These are phyloP conservation scores for Diaporthe australafricana DNA, from an alignment of 2,329 filamentous ascomycete species.

Conservation along the genomic window DNA sequence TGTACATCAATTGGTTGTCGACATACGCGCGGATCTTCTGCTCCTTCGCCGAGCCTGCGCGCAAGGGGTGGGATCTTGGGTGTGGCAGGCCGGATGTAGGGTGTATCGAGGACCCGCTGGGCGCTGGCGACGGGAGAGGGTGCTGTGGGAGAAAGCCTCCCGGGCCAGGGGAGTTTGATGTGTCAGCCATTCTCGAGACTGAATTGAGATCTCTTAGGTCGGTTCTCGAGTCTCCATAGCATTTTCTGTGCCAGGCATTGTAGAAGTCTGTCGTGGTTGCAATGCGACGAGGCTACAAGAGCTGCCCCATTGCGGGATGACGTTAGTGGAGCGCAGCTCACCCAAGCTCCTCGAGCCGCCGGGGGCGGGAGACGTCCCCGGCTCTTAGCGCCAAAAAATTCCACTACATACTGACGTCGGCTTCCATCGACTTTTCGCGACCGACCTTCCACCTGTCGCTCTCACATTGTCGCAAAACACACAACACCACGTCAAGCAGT, in stretches of 20 bases:
- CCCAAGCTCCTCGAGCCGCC: slow-evolving; percentile 3
- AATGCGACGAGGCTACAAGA: neutral
- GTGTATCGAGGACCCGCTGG: slow-evolving; percentile 59
- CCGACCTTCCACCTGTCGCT: neutral
- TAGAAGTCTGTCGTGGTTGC: neutral
- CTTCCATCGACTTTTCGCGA: slow-evolving; percentile 27
- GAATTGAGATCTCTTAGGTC: slow-evolving; percentile 2
- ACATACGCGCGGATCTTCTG: slow-evolving; percentile 69
- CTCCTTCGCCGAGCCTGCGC: slow-evolving; percentile 69
- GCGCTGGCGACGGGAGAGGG: slow-evolving; percentile 66
- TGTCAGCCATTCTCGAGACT: slow-evolving; percentile 43
- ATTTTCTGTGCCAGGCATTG: slow-evolving; percentile 6
- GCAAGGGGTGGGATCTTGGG: slow-evolving; percentile 63
- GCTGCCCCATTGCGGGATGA: neutral
- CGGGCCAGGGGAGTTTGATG: slow-evolving; percentile 41
- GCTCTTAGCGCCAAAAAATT: slow-evolving; percentile 26
- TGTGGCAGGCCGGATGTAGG: slow-evolving; percentile 60
- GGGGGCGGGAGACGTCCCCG: slow-evolving; percentile 16
- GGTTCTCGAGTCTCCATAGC: slow-evolving; percentile 23
- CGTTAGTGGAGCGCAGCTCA: slow-evolving; percentile 9
- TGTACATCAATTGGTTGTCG: slow-evolving; percentile 62
- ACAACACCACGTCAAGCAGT: slow-evolving; percentile 33
- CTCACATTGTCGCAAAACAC: slow-evolving; percentile 32
- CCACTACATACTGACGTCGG: slow-evolving; percentile 34
- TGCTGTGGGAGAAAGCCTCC: slow-evolving; percentile 63